These are phyloP conservation scores for Poa annua DNA, from an alignment of 176 grass and related monocot genomes.

Conservation along the genomic window DNA sequence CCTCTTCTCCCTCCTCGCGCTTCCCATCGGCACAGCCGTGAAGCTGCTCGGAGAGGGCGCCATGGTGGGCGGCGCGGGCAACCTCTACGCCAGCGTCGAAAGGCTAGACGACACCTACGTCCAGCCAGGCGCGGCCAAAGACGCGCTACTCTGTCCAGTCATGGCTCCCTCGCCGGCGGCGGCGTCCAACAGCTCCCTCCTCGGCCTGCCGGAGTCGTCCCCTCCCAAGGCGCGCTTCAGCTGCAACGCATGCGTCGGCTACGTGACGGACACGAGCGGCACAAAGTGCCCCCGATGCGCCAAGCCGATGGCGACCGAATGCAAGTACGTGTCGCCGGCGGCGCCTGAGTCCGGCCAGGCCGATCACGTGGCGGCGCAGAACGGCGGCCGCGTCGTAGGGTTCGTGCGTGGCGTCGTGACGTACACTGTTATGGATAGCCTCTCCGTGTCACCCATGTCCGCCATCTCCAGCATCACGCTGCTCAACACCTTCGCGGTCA, in stretches of 20 bases:
- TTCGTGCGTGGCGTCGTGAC: slow-evolving; percentile 12
- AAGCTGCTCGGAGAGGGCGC: slow-evolving; percentile 33
- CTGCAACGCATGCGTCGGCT: not conserved
- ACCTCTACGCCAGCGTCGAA: not conserved
- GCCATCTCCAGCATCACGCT: slow-evolving; percentile 50
- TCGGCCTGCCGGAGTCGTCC: not conserved
- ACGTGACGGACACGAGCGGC: not conserved
- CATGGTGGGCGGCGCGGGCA: slow-evolving; percentile 21
- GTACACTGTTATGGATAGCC: slow-evolving; percentile 54
- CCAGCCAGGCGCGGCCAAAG: not conserved
- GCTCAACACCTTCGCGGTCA: slow-evolving; percentile 41
- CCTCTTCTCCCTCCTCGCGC: slow-evolving; percentile 36
- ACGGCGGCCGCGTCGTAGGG: not conserved
- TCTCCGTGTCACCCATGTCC: slow-evolving; percentile 50
- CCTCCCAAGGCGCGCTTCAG: not conserved
- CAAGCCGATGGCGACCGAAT: not conserved
- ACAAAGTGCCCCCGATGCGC: not conserved
- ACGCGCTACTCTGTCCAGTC: slow-evolving; percentile 3
- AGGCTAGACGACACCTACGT: not conserved
- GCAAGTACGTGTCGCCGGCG: not conserved
- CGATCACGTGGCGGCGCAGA: too few species aligned
- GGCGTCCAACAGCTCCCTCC: too few species aligned
- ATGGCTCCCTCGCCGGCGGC: too few species aligned
- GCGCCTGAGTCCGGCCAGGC: not conserved
- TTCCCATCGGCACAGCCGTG: slow-evolving; percentile 9